Conservation (phyloP, 495 filamentous ascomycete species). For the Podospora bellae-mahoneyi region DNA sequence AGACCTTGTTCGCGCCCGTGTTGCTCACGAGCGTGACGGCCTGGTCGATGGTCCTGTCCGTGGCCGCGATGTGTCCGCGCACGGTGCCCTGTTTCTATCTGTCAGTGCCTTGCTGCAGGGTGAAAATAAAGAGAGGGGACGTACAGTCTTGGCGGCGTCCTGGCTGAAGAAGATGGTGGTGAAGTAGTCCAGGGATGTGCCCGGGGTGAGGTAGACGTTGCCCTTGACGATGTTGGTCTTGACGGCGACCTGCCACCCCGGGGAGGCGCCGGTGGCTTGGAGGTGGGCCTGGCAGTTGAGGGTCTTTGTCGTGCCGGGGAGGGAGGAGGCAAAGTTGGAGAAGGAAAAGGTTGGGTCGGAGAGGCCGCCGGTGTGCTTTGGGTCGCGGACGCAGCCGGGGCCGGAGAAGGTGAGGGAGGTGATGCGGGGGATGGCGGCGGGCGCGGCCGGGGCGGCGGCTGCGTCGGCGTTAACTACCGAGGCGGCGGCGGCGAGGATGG, state of each 20-base stretch:
- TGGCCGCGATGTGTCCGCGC: constrained; percentile 28
- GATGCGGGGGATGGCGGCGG: constrained; percentile 27
- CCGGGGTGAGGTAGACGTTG: constrained; percentile 35
- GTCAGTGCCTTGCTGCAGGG: not conserved
- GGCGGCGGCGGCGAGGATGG: constrained; percentile 30
- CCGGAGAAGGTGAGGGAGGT: constrained; percentile 39
- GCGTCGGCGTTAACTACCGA: constrained; percentile 20
- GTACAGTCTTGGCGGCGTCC: constrained; percentile 37
- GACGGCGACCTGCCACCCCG: constrained; percentile 46
- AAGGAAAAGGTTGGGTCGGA: constrained; percentile 36
- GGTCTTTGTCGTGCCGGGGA: constrained; percentile 30
- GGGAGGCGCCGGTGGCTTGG: constrained; percentile 29
- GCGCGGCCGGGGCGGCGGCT: constrained; percentile 18
- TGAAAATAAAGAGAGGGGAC: constrained; percentile 13
- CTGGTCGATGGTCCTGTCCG: constrained; percentile 30
- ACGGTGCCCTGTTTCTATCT: constrained; percentile 22
- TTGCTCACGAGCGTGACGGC: constrained; percentile 33
- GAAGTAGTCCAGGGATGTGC: constrained; percentile 35
- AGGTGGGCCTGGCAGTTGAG: constrained; percentile 44
- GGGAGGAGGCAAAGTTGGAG: constrained; percentile 33
- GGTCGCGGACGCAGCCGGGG: constrained; percentile 36
- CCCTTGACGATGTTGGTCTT: constrained; percentile 34
- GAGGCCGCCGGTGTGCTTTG: constrained; percentile 35
- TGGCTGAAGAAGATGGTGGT: constrained; percentile 43
- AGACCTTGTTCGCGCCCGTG: constrained; percentile 29